Conservation (phyloP, 352 stramenopile species). For the Pythium pyrilobum region DNA sequence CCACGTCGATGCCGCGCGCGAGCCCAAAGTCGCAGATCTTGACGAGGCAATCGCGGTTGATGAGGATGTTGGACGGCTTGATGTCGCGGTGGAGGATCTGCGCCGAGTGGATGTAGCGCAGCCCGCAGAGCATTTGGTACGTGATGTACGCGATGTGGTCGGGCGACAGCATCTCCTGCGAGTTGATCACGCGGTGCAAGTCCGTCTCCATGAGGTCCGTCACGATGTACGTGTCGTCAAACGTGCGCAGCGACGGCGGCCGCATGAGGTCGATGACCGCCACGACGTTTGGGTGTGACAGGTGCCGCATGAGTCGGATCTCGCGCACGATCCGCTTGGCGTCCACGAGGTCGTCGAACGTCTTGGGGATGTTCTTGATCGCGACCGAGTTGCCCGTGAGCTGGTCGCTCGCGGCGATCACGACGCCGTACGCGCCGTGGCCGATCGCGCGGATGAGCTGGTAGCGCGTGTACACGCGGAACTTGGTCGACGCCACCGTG, state of each 20-base stretch:
- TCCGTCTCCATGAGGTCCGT: slow-evolving; percentile 83
- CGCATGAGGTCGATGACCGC: slow-evolving; percentile 74
- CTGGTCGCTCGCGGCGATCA: slow-evolving; percentile 78
- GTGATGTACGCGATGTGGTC: slow-evolving; percentile 82
- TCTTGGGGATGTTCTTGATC: slow-evolving; percentile 85
- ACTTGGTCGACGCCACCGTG: slow-evolving; percentile 78
- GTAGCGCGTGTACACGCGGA: slow-evolving; percentile 77
- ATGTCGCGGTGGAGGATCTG: slow-evolving; percentile 89
- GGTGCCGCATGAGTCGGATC: slow-evolving; percentile 79
- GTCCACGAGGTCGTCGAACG: slow-evolving; percentile 79
- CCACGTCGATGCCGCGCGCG: slow-evolving; percentile 62
- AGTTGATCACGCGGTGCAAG: slow-evolving; percentile 79
- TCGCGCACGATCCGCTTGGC: slow-evolving; percentile 83
- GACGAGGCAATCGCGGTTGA: slow-evolving; percentile 89
- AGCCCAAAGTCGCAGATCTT: slow-evolving; percentile 91
- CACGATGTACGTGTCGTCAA: slow-evolving; percentile 85
- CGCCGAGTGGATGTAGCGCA: slow-evolving; percentile 86
- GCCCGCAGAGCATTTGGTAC: slow-evolving; percentile 76
- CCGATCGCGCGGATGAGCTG: slow-evolving; percentile 79
- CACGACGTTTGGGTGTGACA: slow-evolving; percentile 65
- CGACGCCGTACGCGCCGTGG: slow-evolving; percentile 73
- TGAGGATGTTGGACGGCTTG: slow-evolving; percentile 96
- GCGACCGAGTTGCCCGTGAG: slow-evolving; percentile 76
- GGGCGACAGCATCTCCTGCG: slow-evolving; percentile 50
- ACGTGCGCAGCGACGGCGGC: slow-evolving; percentile 56